Base-by-base conservation (phyloP, 306 rosid genomes). In the Erythrophleum fordii region DNA sequence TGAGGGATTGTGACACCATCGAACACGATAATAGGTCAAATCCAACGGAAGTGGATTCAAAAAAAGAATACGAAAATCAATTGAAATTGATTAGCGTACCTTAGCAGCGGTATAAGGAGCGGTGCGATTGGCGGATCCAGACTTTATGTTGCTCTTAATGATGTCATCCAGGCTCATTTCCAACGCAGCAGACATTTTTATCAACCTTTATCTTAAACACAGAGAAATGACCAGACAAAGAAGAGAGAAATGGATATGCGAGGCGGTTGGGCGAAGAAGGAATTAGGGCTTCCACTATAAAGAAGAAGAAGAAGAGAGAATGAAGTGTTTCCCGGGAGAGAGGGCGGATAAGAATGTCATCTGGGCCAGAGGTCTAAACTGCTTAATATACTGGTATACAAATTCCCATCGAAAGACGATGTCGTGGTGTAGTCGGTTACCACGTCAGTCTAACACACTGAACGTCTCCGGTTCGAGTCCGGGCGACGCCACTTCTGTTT, bases 341-440 rank as follows among this genome's bases (percentile, higher is more conserved):
- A 46, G 0, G 2, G 17, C 0, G 18, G 9, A 46, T 11, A 46
- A 13, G 48, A 3, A n/a, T n/a, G n/a, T n/a, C n/a, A n/a, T n/a
- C n/a, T n/a, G n/a, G n/a, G n/a, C n/a, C n/a, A n/a, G n/a, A n/a
- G n/a, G n/a, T n/a, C n/a, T n/a, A n/a, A n/a, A n/a, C n/a, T n/a
- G n/a, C n/a, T n/a, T n/a, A n/a, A n/a, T n/a, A n/a, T n/a, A n/a
- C n/a, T n/a, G n/a, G n/a, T n/a, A n/a, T n/a, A n/a, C n/a, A n/a
- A n/a, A n/a, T n/a, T n/a, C n/a, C n/a, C n/a, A n/a, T n/a, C n/a
- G 1, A 39, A 13, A 2, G 0, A 0, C 1, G 88, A 85, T 85
- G 58, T 85, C 83, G 88, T 85, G 88, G 88, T 85, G 88, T 85
- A 85, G 88, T 78, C 91, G 95, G 97, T 94, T 91, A 90, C 91